Base-by-base conservation (phyloP, 2,329 filamentous ascomycete genomes). In the Ophiostoma novo-ulmi region DNA sequence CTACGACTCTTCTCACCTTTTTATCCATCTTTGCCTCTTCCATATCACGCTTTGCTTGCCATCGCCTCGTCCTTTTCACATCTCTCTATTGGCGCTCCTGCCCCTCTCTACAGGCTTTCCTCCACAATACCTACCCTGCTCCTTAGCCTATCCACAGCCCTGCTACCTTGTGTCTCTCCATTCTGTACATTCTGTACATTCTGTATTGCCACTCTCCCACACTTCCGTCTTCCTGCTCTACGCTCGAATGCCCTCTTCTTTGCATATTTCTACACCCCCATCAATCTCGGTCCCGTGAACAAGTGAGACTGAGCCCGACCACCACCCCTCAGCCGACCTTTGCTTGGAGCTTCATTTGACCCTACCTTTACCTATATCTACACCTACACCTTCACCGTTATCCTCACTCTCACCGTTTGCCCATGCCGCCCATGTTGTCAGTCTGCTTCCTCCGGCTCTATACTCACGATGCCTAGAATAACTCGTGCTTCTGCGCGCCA, bases 401-500 rank as follows among this genome's bases (percentile, higher is more conserved):
- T 20, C n/a, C 6, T n/a, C 44, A n/a, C 52, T 58, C 52, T 58
- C 52, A 26, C 52, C 52, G 48, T 58, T 26, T 58, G 20, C 72
- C 74, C 78, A 75, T 75, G 22, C 77, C 22, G 22, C 31, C 35
- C 65, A 7, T 55, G n/a, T 22, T 22, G 75, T 8, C 13, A 7
- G 55, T 8, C 17, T n/a, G 3, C 35, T 41, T 20, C 13, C 8
- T 39, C 0, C 7, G 63, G n/a, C 63, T n/a, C 77, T 78, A 80
- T 79, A 90, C 92, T 94, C 89, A 97, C 22, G 36, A 38, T 97
- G 93, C 92, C 92, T 88, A 97, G 94, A 92, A 89, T 95, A 78
- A 97, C 94, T 85, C 93, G 94, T 85, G 95, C 94, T 78, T 91
- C 94, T 81, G 91, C 94, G 84, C 93, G 93, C 85, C 89, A 92